Evolutionary conservation across 1,139 yeast species (phyloP), one percentile per base, ranked within the genome.

Genomic region (Groenewaldozyma sp.): DNA sequence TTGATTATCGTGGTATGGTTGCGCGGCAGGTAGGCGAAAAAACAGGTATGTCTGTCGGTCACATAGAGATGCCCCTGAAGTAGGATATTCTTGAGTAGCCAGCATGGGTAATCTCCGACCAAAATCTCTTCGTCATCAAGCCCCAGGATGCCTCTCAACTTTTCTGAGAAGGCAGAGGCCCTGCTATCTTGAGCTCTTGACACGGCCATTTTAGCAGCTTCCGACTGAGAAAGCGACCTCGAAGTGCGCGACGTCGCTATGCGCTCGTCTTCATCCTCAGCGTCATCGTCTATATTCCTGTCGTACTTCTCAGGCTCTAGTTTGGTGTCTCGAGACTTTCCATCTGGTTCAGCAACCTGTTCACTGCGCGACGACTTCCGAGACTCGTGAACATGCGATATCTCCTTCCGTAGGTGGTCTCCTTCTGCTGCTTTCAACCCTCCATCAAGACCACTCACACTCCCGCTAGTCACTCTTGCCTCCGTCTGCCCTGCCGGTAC

Each of bases 61-160:
- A 88, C 60, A 52, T 82, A 82, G 13, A 86, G 58, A 51, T 82
- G 88, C 2, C 97, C 97, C 57, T 87, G 96, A 24, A 87, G 62
- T 28, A 88, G 63, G 1, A 88, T 93, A 52, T 84, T 94, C 45
- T 78, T 74, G 40, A 86, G 67, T 31, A 88, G 63, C 95, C 95
- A 88, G 26, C 87, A 76, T 4, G 81, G 72, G 52, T 70, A 82
- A 47, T 78, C 61, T 9, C 54, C 59, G 18, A 55, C 34, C 4
- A 56, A 40, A 11, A 43, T 44, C 24, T 55, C 55, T 28, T 55
- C 53, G 4, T 53, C 52, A 28, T 45, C 46, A 16, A 53, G 45
- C 1, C 56, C 58, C 3, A 56, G 40, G 18, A 47, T 53, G 18
- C 45, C 46, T 26, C 48, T 45, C 11, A 56, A 49, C 31, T 53